Percentiles rank a stretch among this genome's conserved stretches.
These are phyloP conservation scores for Metschnikowia henanensis DNA, from an alignment of 805 yeast species.

Conservation along the genomic window DNA sequence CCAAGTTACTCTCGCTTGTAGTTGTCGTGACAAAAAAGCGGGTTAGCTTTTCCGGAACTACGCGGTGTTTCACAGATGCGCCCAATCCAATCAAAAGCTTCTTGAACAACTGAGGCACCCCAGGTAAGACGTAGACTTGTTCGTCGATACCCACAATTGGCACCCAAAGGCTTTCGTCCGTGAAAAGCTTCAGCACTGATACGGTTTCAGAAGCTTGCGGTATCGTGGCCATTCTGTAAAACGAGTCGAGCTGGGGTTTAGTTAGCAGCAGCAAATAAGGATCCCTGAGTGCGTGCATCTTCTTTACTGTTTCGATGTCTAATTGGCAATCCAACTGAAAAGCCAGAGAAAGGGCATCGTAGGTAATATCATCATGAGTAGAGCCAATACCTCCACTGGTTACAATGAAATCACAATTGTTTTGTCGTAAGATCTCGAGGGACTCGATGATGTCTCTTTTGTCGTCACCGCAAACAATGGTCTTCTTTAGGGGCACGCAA, in stretches of 20 bases:
- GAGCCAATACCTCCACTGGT: conserved; percentile 83
- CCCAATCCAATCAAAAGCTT: conserved; percentile 47
- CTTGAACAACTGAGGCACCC: conserved; percentile 75
- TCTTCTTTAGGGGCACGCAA: conserved; percentile 65
- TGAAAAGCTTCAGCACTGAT: conserved; percentile 42
- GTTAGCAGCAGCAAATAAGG: conserved; percentile 32
- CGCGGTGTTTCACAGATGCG: conserved; percentile 33
- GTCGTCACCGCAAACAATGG: conserved; percentile 79
- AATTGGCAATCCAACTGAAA: conserved; percentile 50
- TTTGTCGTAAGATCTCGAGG: conserved; percentile 42
- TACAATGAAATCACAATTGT: conserved; percentile 63
- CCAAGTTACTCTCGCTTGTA: conserved; percentile 64
- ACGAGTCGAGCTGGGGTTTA: conserved; percentile 54
- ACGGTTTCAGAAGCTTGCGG: conserved; percentile 42
- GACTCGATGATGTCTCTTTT: conserved; percentile 59
- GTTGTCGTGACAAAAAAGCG: conserved; percentile 64
- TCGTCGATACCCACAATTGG: conserved; percentile 72
- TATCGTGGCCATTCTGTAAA: conserved; percentile 76
- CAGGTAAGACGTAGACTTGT: conserved; percentile 75
- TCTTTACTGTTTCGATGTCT: conserved; percentile 56
- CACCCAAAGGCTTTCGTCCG: conserved; percentile 68
- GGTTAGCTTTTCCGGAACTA: conserved; percentile 22
- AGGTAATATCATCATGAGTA: conserved; percentile 89
- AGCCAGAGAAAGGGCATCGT: conserved; percentile 69
- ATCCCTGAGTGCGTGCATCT: conserved; percentile 55